Evolutionary conservation across 1,139 yeast genomes (phyloP), one percentile per base, ranked within the genome.

Genomic region (Suhomyces bolitotheri): DNA sequence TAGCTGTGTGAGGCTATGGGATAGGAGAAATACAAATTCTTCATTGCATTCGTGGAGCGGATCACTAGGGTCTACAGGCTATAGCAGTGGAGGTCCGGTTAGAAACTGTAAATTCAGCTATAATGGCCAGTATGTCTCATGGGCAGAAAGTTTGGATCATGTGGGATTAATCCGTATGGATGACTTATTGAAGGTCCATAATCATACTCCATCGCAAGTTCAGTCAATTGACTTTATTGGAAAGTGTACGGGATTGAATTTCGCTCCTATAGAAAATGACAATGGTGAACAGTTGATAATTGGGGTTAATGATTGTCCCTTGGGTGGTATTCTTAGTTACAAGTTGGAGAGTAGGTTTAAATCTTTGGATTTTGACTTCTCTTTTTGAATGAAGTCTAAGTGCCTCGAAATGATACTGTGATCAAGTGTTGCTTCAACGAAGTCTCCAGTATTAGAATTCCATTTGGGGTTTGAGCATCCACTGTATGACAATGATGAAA

Each of bases 71-170:
- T 42, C 56, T 7, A 28, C 27, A 23, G 32, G 17, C 19, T 30
- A 24, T 11, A 36, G 29, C 11, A 29, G 48, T n/a, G 68, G 72
- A 3, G 66, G 78, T 0, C 80, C 82, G 0, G 71, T 80, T 4
- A 56, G 84, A 30, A 75, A 77, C 42, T 66, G 79, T 40, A 64
- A 66, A 38, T 79, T 78, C 50, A 75, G 76, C 48, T 47, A 56
- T 8, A 50, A 53, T 6, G 78, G 80, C 6, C 63, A 68, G 12
- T 67, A 57, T 42, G 50, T 80, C 8, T 66, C 74, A 9, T 76
- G 80, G 71, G 81, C 81, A 3, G 85, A 80, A 48, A 72, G 80
- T 22, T 64, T 78, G 38, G 86, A 80, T 49, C 78, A 77, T 46
- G 74, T 76, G 7, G 80, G 81, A 4, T 47, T 80, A 1, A 45